Conservation (phyloP, 148 eudicot species). For the Chenopodium berlandieri region DNA sequence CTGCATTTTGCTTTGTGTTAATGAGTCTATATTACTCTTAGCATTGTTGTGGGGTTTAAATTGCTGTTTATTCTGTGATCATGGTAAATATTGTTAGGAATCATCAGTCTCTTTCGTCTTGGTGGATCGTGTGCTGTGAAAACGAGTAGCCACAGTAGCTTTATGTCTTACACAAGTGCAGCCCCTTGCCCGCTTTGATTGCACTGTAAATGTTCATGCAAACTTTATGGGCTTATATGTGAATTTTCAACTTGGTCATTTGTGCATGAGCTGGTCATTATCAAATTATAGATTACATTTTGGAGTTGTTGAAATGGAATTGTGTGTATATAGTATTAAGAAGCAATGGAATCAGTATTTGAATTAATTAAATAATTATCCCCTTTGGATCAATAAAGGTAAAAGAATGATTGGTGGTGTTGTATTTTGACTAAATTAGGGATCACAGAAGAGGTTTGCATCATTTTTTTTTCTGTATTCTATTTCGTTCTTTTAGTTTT, state of each 20-base stretch:
- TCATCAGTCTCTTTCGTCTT: not conserved
- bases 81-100: not conserved
- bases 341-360: not conserved
- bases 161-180: not conserved
- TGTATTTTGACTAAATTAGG: not conserved
- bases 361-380: not conserved
- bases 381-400: not conserved
- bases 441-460: too few species aligned
- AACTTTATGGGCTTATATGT: conserved; percentile 14
- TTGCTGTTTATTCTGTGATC: not conserved
- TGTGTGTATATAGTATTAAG: not conserved
- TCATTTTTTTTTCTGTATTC: not conserved
- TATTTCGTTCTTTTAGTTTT: not conserved
- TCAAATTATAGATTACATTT: too few species aligned
- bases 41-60: not conserved
- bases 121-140: not conserved
- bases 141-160: not conserved
- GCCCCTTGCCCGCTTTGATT: not conserved
- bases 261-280: not conserved
- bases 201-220: not conserved
- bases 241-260: not conserved
- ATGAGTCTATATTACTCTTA: not conserved
- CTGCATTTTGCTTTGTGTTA: not conserved
- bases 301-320: not conserved
- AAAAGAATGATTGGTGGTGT: not conserved